phyloP scores from a whole-genome alignment of 768 basidiomycete genomes.

The Cystobasidium ongulense region DNA sequence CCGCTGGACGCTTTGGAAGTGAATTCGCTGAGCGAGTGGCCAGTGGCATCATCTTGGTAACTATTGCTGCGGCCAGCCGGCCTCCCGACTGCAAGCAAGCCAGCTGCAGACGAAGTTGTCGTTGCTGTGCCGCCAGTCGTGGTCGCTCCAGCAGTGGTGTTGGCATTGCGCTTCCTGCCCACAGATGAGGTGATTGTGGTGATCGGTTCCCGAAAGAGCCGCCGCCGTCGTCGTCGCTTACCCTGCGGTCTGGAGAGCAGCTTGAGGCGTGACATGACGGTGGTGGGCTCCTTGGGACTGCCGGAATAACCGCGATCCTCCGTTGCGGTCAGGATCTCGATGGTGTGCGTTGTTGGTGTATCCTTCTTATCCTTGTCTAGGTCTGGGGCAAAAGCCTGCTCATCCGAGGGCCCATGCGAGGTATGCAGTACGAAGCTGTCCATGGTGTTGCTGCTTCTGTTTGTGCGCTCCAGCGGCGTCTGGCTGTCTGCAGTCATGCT shows the following conservation, averaged over 20 bases:
- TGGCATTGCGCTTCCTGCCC: neutral
- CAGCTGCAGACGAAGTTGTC: neutral
- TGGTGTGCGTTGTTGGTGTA: neutral
- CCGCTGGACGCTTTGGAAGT: neutral
- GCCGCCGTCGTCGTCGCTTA: neutral
- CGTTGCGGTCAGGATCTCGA: neutral
- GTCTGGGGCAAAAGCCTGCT: no score
- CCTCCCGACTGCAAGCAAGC: neutral
- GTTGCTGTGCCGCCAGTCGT: neutral
- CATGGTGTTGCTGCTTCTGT: neutral
- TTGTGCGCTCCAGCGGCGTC: neutral
- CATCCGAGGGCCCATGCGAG: no score
- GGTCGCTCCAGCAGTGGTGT: neutral
- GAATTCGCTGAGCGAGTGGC: neutral
- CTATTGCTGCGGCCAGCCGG: neutral
- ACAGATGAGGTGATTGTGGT: slow-evolving; percentile 25
- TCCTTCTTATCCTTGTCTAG: neutral
- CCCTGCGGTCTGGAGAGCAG: neutral
- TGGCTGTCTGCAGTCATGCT: neutral
- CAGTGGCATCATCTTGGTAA: neutral
- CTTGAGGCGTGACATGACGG: neutral
- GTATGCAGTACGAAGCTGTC: no score
- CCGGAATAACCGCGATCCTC: neutral
- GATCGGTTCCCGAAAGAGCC: slow-evolving; percentile 22
- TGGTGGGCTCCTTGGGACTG: neutral